These are phyloP conservation scores for Bathelium albidoporum DNA, from an alignment of 495 filamentous ascomycete species.

Conservation along the genomic window DNA sequence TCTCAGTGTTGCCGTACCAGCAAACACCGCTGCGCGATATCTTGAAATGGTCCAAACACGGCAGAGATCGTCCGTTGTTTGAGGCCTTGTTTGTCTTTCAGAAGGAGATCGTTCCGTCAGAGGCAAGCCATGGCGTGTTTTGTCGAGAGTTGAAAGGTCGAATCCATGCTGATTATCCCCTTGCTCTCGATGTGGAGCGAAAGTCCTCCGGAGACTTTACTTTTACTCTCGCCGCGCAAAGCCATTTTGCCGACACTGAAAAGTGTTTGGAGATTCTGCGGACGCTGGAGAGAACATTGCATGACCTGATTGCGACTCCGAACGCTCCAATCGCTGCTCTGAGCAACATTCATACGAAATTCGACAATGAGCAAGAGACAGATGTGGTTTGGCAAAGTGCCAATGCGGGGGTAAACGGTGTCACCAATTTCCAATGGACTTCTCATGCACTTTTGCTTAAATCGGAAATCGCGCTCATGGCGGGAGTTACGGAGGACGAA, in stretches of 20 bases:
- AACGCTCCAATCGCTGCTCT: slow-evolving; percentile 9
- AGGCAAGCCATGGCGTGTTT: slow-evolving; percentile 26
- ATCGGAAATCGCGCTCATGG: slow-evolving; percentile 49
- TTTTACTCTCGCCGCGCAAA: slow-evolving; percentile 46
- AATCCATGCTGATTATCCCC: slow-evolving; percentile 52
- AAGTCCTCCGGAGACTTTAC: slow-evolving; percentile 34
- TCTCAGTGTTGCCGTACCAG: slow-evolving; percentile 49
- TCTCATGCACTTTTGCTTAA: slow-evolving; percentile 39
- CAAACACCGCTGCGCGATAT: slow-evolving; percentile 64
- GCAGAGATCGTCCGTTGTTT: slow-evolving; percentile 52
- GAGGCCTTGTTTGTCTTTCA: slow-evolving; percentile 84
- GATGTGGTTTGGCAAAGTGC: background rate
- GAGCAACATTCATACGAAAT: background rate
- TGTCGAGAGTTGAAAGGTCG: slow-evolving; percentile 47
- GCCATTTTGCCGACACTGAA: slow-evolving; percentile 25
- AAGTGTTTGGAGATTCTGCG: slow-evolving; percentile 32
- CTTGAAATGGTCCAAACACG: slow-evolving; percentile 53
- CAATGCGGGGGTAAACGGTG: slow-evolving; percentile 7
- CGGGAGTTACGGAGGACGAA: slow-evolving; percentile 37
- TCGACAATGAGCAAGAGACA: background rate
- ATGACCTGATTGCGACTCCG: slow-evolving; percentile 14
- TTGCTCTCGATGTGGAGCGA: slow-evolving; percentile 63
- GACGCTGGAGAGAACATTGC: slow-evolving; percentile 30
- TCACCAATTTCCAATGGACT: slow-evolving; percentile 44
- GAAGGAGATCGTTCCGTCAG: slow-evolving; percentile 29